Percentiles rank a stretch among this genome's conserved stretches.
phyloP scores from a whole-genome alignment of 176 grass and related monocot species.

The Secale cereale region DNA sequence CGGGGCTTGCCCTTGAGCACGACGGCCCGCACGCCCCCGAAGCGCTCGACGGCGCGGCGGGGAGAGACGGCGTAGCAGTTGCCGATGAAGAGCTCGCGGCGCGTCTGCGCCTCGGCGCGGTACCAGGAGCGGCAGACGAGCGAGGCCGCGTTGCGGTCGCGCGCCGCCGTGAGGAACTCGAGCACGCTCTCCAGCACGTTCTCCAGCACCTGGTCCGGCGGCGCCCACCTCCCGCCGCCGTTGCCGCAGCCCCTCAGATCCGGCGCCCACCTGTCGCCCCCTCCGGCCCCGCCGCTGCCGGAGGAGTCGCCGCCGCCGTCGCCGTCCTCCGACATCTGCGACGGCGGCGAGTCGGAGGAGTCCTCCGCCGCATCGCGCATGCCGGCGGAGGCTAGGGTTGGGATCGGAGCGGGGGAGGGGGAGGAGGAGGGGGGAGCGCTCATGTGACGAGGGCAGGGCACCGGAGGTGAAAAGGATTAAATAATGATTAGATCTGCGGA shows the following conservation, averaged over 20 bases:
- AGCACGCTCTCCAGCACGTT: constrained; percentile 94
- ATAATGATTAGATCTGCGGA: constrained; percentile 85
- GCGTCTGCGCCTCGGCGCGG: constrained; percentile 76
- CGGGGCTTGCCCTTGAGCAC: constrained; percentile 94
- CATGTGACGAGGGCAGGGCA: constrained; percentile 48
- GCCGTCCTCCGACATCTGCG: constrained; percentile 77
- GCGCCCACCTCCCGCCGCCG: constrained; percentile 32
- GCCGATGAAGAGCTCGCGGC: constrained; percentile 85
- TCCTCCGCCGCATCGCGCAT: constrained; percentile 58
- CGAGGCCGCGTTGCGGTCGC: constrained; percentile 85
- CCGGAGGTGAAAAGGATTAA: constrained; percentile 67
- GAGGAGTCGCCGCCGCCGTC: constrained; percentile 36
- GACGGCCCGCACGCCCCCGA: constrained; percentile 56
- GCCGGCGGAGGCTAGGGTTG: constrained; percentile 46
- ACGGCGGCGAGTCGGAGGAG: constrained; percentile 42
- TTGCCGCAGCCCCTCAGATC: constrained; percentile 55
- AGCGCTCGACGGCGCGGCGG: constrained; percentile 56
- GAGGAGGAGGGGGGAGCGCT: constrained; percentile 40
- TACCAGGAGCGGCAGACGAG: constrained; percentile 89
- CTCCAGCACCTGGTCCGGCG: constrained; percentile 86
- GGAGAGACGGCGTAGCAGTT: constrained; percentile 97
- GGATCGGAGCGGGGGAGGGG: constrained; percentile 40
- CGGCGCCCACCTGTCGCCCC: constrained; percentile 45
- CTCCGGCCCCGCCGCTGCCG: not conserved
- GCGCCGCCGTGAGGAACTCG: constrained; percentile 60